A percentile compares a stretch with the other conserved stretches of the same genome.
phyloP scores from a whole-genome alignment of 352 stramenopile species.

The Poterioochromonas sp. region DNA sequence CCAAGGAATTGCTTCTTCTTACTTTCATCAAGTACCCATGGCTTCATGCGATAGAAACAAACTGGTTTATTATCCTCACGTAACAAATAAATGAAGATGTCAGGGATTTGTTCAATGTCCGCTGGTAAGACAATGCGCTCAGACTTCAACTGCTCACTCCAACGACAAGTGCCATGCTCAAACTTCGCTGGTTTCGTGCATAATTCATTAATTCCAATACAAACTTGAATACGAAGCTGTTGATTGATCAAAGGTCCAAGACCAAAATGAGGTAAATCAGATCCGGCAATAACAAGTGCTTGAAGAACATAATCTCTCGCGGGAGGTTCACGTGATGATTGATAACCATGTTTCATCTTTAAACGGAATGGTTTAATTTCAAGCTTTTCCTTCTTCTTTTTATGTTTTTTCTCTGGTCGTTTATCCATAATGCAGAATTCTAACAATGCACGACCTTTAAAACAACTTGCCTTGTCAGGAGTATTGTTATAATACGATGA shows the following conservation, averaged over 20 bases:
- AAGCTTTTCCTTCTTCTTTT: background rate
- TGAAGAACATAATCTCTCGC: background rate
- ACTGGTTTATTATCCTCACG: slow-evolving; percentile 57
- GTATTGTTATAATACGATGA: slow-evolving; percentile 20
- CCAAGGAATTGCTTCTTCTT: slow-evolving; percentile 43
- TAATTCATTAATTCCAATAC: slow-evolving; percentile 27
- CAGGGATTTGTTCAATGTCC: slow-evolving; percentile 57
- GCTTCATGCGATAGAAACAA: slow-evolving; percentile 63
- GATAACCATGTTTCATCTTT: background rate
- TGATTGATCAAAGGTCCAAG: background rate
- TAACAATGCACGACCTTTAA: slow-evolving; percentile 25
- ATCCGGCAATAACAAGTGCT: slow-evolving; percentile 5
- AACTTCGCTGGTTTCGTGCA: slow-evolving; percentile 8
- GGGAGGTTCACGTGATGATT: slow-evolving; percentile 1
- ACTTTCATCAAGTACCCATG: slow-evolving; percentile 43
- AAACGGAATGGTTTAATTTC: slow-evolving; percentile 26
- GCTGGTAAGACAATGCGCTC: slow-evolving; percentile 53
- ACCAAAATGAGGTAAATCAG: slow-evolving; percentile 19
- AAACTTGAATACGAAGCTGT: slow-evolving; percentile 5
- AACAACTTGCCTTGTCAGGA: slow-evolving; percentile 8
- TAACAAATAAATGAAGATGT: slow-evolving; percentile 74
- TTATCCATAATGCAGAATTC: background rate
- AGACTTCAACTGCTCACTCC: slow-evolving; percentile 49
- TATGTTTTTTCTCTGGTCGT: slow-evolving; percentile 11
- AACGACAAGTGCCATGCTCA: slow-evolving; percentile 19